phyloP scores from a whole-genome alignment of 805 yeast species.

The Yarrowia divulgata region DNA sequence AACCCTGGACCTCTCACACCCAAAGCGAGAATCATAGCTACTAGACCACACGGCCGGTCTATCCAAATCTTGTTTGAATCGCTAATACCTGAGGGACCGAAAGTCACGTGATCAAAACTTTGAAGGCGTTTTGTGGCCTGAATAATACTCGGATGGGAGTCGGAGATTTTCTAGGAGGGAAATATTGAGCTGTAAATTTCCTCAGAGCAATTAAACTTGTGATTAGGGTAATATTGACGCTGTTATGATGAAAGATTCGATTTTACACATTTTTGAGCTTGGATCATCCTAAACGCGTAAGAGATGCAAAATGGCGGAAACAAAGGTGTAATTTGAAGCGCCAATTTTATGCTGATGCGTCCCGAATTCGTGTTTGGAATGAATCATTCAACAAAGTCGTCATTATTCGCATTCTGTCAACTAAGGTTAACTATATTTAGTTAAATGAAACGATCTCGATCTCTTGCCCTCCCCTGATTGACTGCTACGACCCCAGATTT shows the following conservation, averaged over 20 bases:
- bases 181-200: background rate
- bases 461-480: no score
- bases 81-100: background rate
- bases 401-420: no score
- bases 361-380: no score
- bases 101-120: constrained; percentile 19
- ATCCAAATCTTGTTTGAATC: background rate
- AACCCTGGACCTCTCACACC: constrained; percentile 49
- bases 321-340: no score
- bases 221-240: background rate
- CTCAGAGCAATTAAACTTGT: background rate
- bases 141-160: background rate
- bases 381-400: no score
- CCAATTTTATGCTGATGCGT: no score
- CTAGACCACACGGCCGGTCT: constrained; percentile 47
- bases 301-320: background rate
- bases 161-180: background rate
- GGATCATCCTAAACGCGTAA: background rate
- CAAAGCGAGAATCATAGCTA: constrained; percentile 48
- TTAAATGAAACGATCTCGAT: no score
- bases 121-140: background rate
- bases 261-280: background rate
- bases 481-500: no score
- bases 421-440: no score
- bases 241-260: background rate